phyloP scores from a whole-genome alignment of 306 rosid genomes.

The Leucaena leucocephala region DNA sequence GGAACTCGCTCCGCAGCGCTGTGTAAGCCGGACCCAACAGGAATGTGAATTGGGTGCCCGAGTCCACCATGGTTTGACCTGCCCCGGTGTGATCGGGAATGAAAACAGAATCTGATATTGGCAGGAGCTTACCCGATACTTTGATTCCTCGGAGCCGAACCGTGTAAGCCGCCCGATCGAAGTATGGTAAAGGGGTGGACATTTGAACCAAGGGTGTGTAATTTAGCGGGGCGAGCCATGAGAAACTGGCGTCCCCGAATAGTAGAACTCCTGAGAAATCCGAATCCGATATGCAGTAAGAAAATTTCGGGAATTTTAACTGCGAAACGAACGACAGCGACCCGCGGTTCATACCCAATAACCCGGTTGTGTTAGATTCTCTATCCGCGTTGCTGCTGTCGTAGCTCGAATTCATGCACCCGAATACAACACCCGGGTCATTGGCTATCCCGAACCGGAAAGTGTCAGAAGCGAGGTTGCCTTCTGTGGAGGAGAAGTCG shows the following conservation, averaged over 20 bases:
- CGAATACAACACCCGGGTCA: constrained; percentile 56
- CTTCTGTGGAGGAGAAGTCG: constrained; percentile 80
- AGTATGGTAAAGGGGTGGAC: constrained; percentile 71
- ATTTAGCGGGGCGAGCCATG: constrained; percentile 59
- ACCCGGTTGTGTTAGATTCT: constrained; percentile 70
- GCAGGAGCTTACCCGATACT: constrained; percentile 52
- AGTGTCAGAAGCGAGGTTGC: constrained; percentile 72
- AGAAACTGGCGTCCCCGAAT: constrained; percentile 65
- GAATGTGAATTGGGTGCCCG: constrained; percentile 87
- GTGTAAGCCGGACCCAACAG: constrained; percentile 74
- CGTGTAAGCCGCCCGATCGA: constrained; percentile 77
- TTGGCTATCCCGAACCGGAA: constrained; percentile 57
- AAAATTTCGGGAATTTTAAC: constrained; percentile 67
- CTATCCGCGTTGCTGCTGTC: constrained; percentile 50
- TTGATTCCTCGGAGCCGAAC: constrained; percentile 61
- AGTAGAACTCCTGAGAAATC: constrained; percentile 71
- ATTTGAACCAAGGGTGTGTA: constrained; percentile 70
- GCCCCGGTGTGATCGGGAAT: constrained; percentile 87
- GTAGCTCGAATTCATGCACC: constrained; percentile 69
- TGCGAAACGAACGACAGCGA: constrained; percentile 74
- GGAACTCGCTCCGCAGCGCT: constrained; percentile 52
- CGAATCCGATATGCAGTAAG: constrained; percentile 79
- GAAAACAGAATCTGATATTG: constrained; percentile 42
- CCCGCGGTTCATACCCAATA: constrained; percentile 91
- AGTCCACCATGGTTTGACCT: constrained; percentile 89